phyloP scores from a whole-genome alignment of 2,329 filamentous ascomycete species.

The Aspergillus sp. region DNA sequence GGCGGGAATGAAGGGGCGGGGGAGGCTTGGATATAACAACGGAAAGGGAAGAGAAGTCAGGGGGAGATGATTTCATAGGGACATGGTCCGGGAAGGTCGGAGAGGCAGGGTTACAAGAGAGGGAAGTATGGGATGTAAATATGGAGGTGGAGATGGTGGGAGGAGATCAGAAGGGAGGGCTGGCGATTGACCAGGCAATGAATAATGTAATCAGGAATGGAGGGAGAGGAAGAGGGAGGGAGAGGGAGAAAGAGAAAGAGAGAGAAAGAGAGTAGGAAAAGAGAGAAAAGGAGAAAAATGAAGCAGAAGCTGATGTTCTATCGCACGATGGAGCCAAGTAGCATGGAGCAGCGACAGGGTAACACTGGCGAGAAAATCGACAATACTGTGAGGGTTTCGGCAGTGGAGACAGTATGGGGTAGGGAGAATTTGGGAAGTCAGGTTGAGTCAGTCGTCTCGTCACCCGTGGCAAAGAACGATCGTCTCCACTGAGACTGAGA shows the following conservation, averaged over 20 bases:
- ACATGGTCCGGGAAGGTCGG: background rate
- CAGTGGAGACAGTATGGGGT: background rate
- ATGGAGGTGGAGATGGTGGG: background rate
- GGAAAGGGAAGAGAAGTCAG: background rate
- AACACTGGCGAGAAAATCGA: slow-evolving; percentile 13
- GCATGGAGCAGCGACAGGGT: slow-evolving; percentile 21
- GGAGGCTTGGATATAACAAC: background rate
- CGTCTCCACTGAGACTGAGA: too few relatives aligned
- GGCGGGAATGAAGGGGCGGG: background rate
- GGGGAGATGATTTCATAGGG: background rate
- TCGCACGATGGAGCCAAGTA: slow-evolving; percentile 15
- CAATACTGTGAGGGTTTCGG: background rate
- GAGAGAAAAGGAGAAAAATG: background rate
- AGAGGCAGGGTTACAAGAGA: background rate
- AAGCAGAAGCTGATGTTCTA: background rate
- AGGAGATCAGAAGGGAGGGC: background rate
- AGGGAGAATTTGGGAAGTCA: background rate
- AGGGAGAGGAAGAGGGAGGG: background rate
- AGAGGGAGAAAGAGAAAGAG: background rate
- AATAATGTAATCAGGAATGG: too few relatives aligned
- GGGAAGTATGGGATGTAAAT: background rate
- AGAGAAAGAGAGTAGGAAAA: background rate
- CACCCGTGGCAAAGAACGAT: too few relatives aligned
- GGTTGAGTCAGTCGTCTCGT: background rate
- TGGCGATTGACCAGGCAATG: too few relatives aligned